Conservation (phyloP, 352 stramenopile species). For the Pythium dissotocum region DNA sequence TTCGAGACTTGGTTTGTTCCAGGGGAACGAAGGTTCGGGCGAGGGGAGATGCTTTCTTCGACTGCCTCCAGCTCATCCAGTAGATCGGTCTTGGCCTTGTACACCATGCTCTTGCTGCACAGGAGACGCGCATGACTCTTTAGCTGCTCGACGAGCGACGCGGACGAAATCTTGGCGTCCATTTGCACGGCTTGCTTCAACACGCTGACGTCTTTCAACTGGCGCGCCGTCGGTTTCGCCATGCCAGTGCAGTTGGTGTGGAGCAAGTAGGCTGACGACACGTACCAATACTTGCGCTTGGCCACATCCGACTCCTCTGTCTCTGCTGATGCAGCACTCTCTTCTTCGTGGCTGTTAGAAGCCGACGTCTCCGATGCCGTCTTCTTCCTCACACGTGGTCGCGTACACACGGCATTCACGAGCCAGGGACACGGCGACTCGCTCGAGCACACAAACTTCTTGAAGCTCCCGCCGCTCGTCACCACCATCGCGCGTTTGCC, state of each 20-base stretch:
- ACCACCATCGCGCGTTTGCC: slow-evolving; percentile 49
- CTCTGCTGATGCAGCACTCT: neutral
- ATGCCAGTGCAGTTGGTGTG: slow-evolving; percentile 46
- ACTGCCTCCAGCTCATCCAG: slow-evolving; percentile 35
- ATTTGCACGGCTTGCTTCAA: slow-evolving; percentile 46
- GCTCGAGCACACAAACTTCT: slow-evolving; percentile 56
- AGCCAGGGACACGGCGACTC: slow-evolving; percentile 42
- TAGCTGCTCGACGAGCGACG: slow-evolving; percentile 40
- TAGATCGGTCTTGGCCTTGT: slow-evolving; percentile 59
- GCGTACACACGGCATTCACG: slow-evolving; percentile 49
- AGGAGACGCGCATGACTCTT: slow-evolving; percentile 30
- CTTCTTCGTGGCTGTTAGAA: neutral
- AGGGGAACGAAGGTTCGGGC: neutral
- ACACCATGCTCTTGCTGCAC: slow-evolving; percentile 59
- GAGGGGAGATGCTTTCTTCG: neutral
- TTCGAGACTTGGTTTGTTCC: slow-evolving; percentile 12
- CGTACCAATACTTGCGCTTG: slow-evolving; percentile 40
- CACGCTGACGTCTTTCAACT: slow-evolving; percentile 41
- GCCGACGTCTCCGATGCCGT: neutral
- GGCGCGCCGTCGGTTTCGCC: slow-evolving; percentile 41
- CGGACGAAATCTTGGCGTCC: slow-evolving; percentile 43
- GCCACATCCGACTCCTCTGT: neutral
- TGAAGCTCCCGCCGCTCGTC: slow-evolving; percentile 57
- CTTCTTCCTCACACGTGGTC: slow-evolving; percentile 29
- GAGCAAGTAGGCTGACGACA: slow-evolving; percentile 45